Conservation (phyloP, 192 early-diverging fungal species). For the Backusella mclennaniae region DNA sequence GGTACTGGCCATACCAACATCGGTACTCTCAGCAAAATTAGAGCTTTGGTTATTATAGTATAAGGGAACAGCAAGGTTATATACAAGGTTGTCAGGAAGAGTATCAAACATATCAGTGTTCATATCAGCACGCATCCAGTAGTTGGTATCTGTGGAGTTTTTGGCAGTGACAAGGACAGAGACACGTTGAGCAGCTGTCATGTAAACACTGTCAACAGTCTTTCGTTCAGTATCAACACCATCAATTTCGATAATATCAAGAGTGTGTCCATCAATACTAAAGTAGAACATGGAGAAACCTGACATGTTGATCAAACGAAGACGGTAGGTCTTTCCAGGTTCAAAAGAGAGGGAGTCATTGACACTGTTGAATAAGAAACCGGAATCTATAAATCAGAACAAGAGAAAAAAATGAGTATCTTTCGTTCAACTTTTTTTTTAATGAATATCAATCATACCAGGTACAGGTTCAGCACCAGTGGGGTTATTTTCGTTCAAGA, state of each 20-base stretch:
- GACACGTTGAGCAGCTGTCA: slow-evolving; percentile 76
- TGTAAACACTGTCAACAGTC: slow-evolving; percentile 50
- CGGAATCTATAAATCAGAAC: slow-evolving; percentile 35
- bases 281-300: slow-evolving; percentile 63
- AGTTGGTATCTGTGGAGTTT: slow-evolving; percentile 61
- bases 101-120: slow-evolving; percentile 74
- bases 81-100: slow-evolving; percentile 52
- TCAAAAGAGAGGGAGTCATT: slow-evolving; percentile 46
- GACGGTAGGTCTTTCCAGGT: slow-evolving; percentile 72
- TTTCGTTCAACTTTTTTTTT: background rate
- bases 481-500: slow-evolving; percentile 69
- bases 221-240: slow-evolving; percentile 61
- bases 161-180: slow-evolving; percentile 79
- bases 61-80: slow-evolving; percentile 57
- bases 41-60: slow-evolving; percentile 43
- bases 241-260: slow-evolving; percentile 73
- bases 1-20: slow-evolving; percentile 39
- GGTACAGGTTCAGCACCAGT: slow-evolving; percentile 76
- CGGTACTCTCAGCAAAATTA: slow-evolving; percentile 21
- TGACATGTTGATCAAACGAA: slow-evolving; percentile 77
- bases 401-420: background rate
- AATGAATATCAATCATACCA: slow-evolving; percentile 15
- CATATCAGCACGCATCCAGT: slow-evolving; percentile 72
- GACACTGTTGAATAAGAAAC: slow-evolving; percentile 53
- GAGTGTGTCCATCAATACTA: slow-evolving; percentile 65